These are phyloP conservation scores for Zymoseptoria passerinii DNA, from an alignment of 2,329 filamentous ascomycete species.

Conservation along the genomic window DNA sequence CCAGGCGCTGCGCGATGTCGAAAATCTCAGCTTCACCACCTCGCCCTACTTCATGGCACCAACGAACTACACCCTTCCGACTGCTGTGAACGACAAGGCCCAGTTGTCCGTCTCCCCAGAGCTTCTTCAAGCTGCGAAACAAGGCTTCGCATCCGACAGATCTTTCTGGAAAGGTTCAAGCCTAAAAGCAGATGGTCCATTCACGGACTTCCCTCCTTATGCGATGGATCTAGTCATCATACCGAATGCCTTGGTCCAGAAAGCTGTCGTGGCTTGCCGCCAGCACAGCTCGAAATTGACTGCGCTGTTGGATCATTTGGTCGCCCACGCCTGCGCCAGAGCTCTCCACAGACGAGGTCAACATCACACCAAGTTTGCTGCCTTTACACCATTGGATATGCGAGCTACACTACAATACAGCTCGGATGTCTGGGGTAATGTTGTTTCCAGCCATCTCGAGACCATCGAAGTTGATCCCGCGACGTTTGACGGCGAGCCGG, in stretches of 20 bases:
- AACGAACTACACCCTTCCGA: conserved; percentile 20
- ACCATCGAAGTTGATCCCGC: conserved; percentile 2
- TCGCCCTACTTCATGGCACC: conserved; percentile 10
- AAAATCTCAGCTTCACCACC: not conserved
- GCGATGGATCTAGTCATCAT: conserved; percentile 15
- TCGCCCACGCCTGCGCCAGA: conserved; percentile 32
- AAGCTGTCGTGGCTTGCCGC: conserved; percentile 27
- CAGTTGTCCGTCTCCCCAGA: conserved; percentile 35
- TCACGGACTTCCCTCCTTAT: conserved; percentile 9
- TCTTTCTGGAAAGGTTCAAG: conserved; percentile 12
- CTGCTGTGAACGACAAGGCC: conserved; percentile 34
- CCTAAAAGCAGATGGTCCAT: conserved; percentile 8
- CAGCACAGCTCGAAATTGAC: conserved; percentile 36
- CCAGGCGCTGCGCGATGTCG: conserved; percentile 11
- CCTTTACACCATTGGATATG: conserved; percentile 36
- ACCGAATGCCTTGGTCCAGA: conserved; percentile 19
- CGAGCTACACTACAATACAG: conserved; percentile 29
- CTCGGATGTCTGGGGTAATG: conserved; percentile 31
- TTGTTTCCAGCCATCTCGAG: conserved; percentile 19
- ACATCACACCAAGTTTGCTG: conserved; percentile 29
- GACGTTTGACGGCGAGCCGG: not conserved
- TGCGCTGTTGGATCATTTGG: conserved; percentile 34
- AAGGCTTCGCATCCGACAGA: conserved; percentile 17
- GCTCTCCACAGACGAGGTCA: conserved; percentile 18
- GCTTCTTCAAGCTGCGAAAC: conserved; percentile 23